Evolutionary conservation across 2,329 filamentous ascomycete genomes (phyloP), one percentile per base, ranked within the genome.

Genomic region (Didymella keratinophila): DNA sequence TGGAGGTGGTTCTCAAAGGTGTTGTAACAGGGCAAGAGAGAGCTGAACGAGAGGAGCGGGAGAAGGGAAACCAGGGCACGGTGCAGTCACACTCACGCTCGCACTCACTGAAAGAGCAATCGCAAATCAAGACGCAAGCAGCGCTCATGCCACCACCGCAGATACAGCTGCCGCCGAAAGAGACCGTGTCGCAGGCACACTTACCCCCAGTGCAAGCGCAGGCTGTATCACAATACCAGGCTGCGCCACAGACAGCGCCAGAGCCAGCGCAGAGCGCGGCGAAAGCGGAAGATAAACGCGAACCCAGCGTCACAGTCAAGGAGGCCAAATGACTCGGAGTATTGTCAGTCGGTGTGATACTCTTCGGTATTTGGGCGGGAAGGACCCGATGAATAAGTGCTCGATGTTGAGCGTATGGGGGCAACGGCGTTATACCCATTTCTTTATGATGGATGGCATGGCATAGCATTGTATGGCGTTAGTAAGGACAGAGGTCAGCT

Each of bases 1-100:
- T 83, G 30, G 78, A 80, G 59, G 76, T 76, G 25, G 65, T 80
- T 6, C 66, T 77, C 9, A 75, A 71, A 14, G 73, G 72, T 7
- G 73, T 77, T 0, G 65, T 74, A 1, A 73, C 67, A 0, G 71
- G 71, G 8, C 64, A 71, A 20, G 69, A 70, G 23, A 68, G 65
- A 21, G 67, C 66, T 12, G 66, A 67, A n/a, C 45, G 60, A 2
- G 66, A 69, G 27, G 39, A 61, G 2, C 57, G 60, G 8, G 61
- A 65, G 28, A 59, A 48, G 21, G 55, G 52, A 4, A 52, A 44
- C 2, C 55, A 49, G 20, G 20, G 44, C 5, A 11, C 21, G 7
- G 5, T 16, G 9, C 41, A 42, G n/a, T 34, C 44, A 10, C 52
- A 54, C 36, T 42, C 52, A 9, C 44, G 44, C 7, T 41, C 50